phyloP scores from a whole-genome alignment of 106 monocot species.

The Chionographis japonica region DNA sequence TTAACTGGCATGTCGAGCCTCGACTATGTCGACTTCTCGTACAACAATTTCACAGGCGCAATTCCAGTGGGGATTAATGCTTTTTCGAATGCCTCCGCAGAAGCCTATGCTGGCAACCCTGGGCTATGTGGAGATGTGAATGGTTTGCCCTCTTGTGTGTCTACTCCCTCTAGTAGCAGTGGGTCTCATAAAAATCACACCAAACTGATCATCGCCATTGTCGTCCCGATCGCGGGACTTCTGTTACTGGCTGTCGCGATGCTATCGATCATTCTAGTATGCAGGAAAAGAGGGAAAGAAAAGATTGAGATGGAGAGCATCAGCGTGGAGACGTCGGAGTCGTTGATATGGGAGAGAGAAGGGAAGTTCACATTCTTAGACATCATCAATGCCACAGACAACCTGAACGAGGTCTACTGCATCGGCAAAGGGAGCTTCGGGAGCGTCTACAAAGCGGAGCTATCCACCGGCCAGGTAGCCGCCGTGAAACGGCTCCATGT shows the following conservation, averaged over 20 bases:
- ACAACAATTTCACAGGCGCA: constrained; percentile 56
- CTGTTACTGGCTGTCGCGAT: constrained; percentile 10
- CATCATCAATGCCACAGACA: constrained; percentile 62
- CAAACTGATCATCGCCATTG: constrained; percentile 43
- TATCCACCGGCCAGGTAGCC: constrained; percentile 30
- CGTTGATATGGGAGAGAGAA: constrained; percentile 68
- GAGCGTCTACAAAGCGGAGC: constrained; percentile 66
- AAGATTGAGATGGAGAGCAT: constrained; percentile 6
- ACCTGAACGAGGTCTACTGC: constrained; percentile 57
- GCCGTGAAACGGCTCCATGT: constrained; percentile 68
- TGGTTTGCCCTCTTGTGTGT: constrained; percentile 36
- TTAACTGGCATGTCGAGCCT: constrained; percentile 49
- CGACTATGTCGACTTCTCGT: constrained; percentile 55
- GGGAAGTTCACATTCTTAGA: constrained; percentile 62
- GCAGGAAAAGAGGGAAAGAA: neutral
- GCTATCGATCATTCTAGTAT: neutral
- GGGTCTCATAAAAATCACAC: constrained; percentile 14
- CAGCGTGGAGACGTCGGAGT: constrained; percentile 7
- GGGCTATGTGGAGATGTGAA: constrained; percentile 59
- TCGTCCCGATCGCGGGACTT: constrained; percentile 27
- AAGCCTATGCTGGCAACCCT: constrained; percentile 44
- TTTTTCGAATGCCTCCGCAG: constrained; percentile 34
- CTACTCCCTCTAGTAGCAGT: neutral
- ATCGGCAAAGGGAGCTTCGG: constrained; percentile 69
- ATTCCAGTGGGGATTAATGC: constrained; percentile 39